Base-by-base conservation (phyloP, 2,329 filamentous ascomycete species). In the Blastomyces parvus region DNA sequence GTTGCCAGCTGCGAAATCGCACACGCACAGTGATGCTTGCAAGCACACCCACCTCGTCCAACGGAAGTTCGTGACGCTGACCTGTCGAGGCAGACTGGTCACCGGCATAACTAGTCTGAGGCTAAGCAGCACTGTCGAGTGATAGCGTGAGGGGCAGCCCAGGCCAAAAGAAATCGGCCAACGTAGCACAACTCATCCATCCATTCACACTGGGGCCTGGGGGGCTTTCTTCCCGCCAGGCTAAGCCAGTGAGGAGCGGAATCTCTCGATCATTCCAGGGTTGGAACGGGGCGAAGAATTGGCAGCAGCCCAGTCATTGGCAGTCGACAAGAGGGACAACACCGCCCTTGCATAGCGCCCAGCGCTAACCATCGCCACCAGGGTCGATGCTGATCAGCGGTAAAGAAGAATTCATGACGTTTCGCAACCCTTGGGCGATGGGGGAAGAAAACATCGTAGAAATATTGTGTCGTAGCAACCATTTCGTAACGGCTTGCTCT, bases 331-430 rank as follows among this genome's bases (percentile, higher is more conserved):
- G 56, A 25, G 25, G 22, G 44, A 42, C 25, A 42, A 30, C n/a
- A 17, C 19, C 27, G 59, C 59, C 59, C 59, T 60, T 60, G 59
- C 59, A 60, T 60, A 50, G 42, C 42, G 42, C 27, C 27, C 17
- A 33, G 46, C 46, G 25, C 59, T 60, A 60, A 36, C 27, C 3
- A 44, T 44, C 42, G 59, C 59, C 59, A 60, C 59, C 25, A 44
- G 25, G 17, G 38, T 40, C 25, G 44, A 22, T 9, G 59, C 46
- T 48, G 59, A 60, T 50, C 25, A 30, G 55, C 38, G 36, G 55
- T 27, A 38, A 27, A 58, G 36, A 42, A 42, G 9, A 27, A 33
- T n/a, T 61, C 2, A 33, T 14, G 38, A 7, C 36, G 22, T 62
- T 22, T 9, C 27, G 30, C 55, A 42, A 42, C 3, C 19, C 27